Evolutionary conservation across 2,329 filamentous ascomycete genomes (phyloP).

Genomic region (Pseudocercospora crystallina): DNA sequence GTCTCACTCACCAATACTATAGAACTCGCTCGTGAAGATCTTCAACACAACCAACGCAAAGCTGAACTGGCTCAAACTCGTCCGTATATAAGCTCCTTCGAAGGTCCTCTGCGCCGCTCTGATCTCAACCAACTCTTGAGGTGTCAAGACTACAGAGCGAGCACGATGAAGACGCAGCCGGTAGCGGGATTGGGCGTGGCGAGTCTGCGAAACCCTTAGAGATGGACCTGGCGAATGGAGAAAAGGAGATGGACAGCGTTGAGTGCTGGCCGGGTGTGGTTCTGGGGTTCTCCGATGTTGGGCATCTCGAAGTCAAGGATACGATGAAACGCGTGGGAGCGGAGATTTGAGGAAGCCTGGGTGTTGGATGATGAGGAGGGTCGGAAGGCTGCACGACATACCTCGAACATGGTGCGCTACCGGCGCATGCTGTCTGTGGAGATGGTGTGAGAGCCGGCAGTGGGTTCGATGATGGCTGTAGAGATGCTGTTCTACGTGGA

Average conservation of each 20-base stretch:
- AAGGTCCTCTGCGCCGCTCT: conserved; percentile 94
- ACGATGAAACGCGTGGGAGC: background rate
- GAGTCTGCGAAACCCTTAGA: conserved; percentile 38
- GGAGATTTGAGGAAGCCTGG: background rate
- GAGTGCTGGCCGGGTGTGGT: too few species aligned
- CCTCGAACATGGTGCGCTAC: conserved; percentile 29
- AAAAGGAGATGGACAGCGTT: background rate
- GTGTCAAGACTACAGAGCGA: conserved; percentile 76
- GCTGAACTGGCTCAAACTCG: conserved; percentile 89
- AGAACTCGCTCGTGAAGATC: conserved; percentile 96
- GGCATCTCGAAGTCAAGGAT: too few species aligned
- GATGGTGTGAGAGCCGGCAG: background rate
- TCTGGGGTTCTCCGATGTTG: too few species aligned
- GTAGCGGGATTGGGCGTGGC: conserved; percentile 70
- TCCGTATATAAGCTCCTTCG: conserved; percentile 94
- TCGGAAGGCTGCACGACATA: conserved; percentile 6
- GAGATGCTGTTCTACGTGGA: background rate
- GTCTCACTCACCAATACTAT: conserved; percentile 69
- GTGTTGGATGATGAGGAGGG: too few species aligned
- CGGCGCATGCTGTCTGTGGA: conserved; percentile 6
- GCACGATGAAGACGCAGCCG: conserved; percentile 80
- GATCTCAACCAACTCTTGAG: conserved; percentile 86
- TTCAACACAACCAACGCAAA: conserved; percentile 93
- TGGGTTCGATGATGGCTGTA: background rate
- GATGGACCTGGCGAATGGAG: background rate